These are phyloP conservation scores for Craterostigma plantagineum DNA, from an alignment of 257 asterid genomes.

Conservation along the genomic window DNA sequence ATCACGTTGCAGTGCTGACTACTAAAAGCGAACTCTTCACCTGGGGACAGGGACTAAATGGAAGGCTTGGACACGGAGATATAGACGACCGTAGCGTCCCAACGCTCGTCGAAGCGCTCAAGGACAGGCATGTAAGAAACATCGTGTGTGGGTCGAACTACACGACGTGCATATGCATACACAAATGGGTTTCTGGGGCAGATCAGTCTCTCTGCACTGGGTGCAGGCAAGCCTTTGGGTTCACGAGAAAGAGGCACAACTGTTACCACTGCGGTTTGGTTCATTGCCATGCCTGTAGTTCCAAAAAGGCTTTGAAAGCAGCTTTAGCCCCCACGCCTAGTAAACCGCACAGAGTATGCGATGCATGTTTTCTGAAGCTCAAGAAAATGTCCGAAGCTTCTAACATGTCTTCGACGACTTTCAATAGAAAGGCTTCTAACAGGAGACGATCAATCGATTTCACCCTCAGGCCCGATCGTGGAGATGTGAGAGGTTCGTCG, in stretches of 20 bases:
- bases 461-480: constrained; percentile 26
- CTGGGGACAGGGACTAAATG: constrained; percentile 86
- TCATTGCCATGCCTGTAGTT: constrained; percentile 84
- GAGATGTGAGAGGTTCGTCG: constrained; percentile 28
- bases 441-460: constrained; percentile 28
- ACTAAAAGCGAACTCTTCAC: constrained; percentile 69
- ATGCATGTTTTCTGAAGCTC: constrained; percentile 50
- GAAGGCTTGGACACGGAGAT: constrained; percentile 88
- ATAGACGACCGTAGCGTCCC: constrained; percentile 50
- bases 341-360: constrained; percentile 91
- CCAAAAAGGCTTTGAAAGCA: constrained; percentile 70
- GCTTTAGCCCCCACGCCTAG: constrained; percentile 92
- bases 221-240: constrained; percentile 79
- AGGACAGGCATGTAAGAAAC: constrained; percentile 65
- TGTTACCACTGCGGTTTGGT: constrained; percentile 85
- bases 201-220: constrained; percentile 82
- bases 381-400: constrained; percentile 51
- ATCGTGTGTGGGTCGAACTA: constrained; percentile 76
- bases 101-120: constrained; percentile 58
- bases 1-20: constrained; percentile 72
- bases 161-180: constrained; percentile 70
- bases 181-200: constrained; percentile 82
- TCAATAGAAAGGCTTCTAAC: constrained; percentile 7
- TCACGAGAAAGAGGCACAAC: constrained; percentile 70
- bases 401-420: constrained; percentile 7